Evolutionary conservation across 2,329 filamentous ascomycete genomes (phyloP).

Genomic region (Hypoxylon sp.): DNA sequence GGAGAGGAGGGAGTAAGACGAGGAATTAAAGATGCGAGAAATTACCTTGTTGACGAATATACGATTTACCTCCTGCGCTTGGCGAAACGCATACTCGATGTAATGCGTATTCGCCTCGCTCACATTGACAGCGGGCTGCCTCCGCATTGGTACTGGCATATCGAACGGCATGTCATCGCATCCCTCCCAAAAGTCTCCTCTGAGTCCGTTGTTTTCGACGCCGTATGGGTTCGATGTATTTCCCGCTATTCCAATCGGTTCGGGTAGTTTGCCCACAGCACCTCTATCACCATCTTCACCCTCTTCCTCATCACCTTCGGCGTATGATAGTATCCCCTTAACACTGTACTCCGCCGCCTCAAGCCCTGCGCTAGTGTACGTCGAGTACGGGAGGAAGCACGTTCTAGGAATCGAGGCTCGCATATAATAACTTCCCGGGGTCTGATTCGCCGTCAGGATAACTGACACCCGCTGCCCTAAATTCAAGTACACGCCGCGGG

Average conservation of each 20-base stretch:
- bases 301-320: slow-evolving; percentile 29
- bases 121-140: slow-evolving; percentile 50
- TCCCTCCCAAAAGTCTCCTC: slow-evolving; percentile 52
- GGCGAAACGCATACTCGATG: slow-evolving; percentile 54
- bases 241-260: slow-evolving; percentile 45
- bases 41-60: slow-evolving; percentile 55
- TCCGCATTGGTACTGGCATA: slow-evolving; percentile 51
- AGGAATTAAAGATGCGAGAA: too few relatives aligned
- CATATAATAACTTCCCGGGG: slow-evolving; percentile 53
- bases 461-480: slow-evolving; percentile 57
- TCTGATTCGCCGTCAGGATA: slow-evolving; percentile 53
- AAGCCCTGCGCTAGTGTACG: slow-evolving; percentile 51
- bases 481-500: slow-evolving; percentile 56
- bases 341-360: slow-evolving; percentile 48
- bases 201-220: slow-evolving; percentile 49
- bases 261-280: slow-evolving; percentile 4
- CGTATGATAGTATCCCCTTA: slow-evolving; percentile 52
- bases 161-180: slow-evolving; percentile 56
- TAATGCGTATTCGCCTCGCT: slow-evolving; percentile 52
- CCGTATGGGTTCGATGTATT: slow-evolving; percentile 52
- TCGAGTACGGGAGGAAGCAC: slow-evolving; percentile 54
- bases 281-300: background rate
- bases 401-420: slow-evolving; percentile 54
- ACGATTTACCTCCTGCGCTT: slow-evolving; percentile 54
- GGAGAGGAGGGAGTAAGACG: too few relatives aligned